Evolutionary conservation across 2,329 filamentous ascomycete genomes (phyloP).

Genomic region (Chalara sp.): DNA sequence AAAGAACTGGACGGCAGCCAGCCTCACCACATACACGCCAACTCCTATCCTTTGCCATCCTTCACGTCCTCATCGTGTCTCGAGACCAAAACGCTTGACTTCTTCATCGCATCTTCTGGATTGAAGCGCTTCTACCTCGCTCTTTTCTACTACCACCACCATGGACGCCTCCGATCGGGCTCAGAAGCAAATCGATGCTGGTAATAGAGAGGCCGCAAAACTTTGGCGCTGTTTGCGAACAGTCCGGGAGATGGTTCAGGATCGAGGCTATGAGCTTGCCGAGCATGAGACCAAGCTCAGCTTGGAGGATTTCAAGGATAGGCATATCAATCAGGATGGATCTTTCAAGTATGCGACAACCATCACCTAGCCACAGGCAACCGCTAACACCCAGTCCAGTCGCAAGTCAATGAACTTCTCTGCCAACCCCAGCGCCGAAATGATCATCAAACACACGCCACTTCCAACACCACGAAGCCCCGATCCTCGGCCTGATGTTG

Average conservation of each 20-base stretch:
- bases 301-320: conserved; percentile 69
- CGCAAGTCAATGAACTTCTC: conserved; percentile 82
- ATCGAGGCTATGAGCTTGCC: conserved; percentile 86
- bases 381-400: conserved; percentile 40
- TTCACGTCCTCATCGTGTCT: too few relatives aligned
- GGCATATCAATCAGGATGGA: conserved; percentile 68
- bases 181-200: conserved; percentile 24
- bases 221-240: conserved; percentile 95
- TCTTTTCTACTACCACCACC: too few relatives aligned
- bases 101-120: too few relatives aligned
- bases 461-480: conserved; percentile 63
- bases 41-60: too few relatives aligned
- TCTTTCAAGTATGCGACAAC: conserved; percentile 59
- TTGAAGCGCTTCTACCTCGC: too few relatives aligned
- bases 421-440: conserved; percentile 73
- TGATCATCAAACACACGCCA: conserved; percentile 79
- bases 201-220: conserved; percentile 44
- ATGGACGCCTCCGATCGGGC: not conserved
- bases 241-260: conserved; percentile 88
- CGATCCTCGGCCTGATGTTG: conserved; percentile 66
- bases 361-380: not conserved
- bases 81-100: too few relatives aligned
- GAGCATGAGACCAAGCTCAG: conserved; percentile 85
- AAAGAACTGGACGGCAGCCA: too few relatives aligned
- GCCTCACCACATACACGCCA: too few relatives aligned